Evolutionary conservation across 768 basidiomycete species (phyloP), one percentile per base, ranked within the genome.

Genomic region (Cystofilobasidium bisporidii): DNA sequence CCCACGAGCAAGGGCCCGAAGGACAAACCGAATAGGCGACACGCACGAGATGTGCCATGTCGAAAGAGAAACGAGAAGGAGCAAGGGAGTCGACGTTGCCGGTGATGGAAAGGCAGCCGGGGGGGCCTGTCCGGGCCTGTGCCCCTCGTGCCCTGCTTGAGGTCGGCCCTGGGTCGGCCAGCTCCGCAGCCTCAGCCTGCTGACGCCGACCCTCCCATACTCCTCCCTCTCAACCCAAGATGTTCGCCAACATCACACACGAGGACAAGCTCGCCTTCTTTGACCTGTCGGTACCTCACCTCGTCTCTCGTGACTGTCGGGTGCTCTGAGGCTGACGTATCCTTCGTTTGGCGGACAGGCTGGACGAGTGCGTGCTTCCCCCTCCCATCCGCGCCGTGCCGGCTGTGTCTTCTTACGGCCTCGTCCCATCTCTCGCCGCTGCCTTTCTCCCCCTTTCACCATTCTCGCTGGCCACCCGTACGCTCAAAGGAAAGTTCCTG

Each of bases 211-310:
- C 43, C 14, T 17, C 5, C 43, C 43, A 3, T 43, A 5, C 18
- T 24, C 50, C 10, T 10, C 50, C 9, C 50, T 20, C 5, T 9
- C 47, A 43, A 2, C 17, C 53, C 53, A 56, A 20, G 28, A 56
- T 63, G 61, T 68, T 68, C 26, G 61, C 53, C 14, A 58, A 68
- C 32, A 40, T 68, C 17, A 47, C 55, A 1, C 56, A 68, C 33
- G 55, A 57, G 20, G 67, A 68, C 30, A 33, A 61, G 28, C 26
- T 63, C 33, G 55, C 61, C 55, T 63, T 68, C 61, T 58, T 68
- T 47, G 61, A 62, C 18, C 61, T 68, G 40, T 61, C 60, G 30
- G 38, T 60, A 2, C 22, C n/a, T 43, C 17, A 5, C 32, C 20
- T 36, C 36, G 38, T 45, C 32, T 36, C 41, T 6, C 45, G 5